Conservation (phyloP, 2,329 filamentous ascomycete genomes). For the Cladosporium sp. region DNA sequence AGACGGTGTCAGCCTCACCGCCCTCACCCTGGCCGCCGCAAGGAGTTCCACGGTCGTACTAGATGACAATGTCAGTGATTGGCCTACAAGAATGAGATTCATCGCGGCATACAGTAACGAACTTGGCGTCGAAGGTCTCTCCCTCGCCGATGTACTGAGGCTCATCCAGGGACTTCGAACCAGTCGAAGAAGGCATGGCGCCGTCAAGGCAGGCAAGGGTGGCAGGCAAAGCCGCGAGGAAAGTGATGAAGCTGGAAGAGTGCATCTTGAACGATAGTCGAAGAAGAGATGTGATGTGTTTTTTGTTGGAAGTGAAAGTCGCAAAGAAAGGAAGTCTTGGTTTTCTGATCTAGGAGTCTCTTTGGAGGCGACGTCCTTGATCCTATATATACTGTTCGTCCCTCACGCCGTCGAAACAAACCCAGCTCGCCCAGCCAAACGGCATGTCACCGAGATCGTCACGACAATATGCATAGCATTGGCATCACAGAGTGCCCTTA, state of each 20-base stretch:
- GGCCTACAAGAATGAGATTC: too few species aligned
- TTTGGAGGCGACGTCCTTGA: too few species aligned
- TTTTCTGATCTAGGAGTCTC: too few species aligned
- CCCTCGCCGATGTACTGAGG: constrained; percentile 40
- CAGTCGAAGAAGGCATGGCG: constrained; percentile 14
- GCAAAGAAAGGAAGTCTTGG: too few species aligned
- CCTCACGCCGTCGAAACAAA: too few species aligned
- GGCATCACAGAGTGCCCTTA: too few species aligned
- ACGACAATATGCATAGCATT: too few species aligned
- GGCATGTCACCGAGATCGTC: too few species aligned
- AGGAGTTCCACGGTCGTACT: constrained; percentile 35
- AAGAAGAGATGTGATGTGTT: not conserved
- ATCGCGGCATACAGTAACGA: constrained; percentile 19
- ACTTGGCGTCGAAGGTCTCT: constrained; percentile 32
- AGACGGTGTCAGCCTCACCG: constrained; percentile 44
- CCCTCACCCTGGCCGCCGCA: constrained; percentile 43
- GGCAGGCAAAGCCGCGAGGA: constrained; percentile 22
- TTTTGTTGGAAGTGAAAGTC: not conserved
- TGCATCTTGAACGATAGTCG: not conserved
- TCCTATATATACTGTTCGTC: too few species aligned
- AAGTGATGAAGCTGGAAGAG: constrained; percentile 7
- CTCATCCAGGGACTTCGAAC: constrained; percentile 18
- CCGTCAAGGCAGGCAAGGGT: constrained; percentile 15
- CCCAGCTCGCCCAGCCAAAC: too few species aligned
- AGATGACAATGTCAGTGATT: not conserved